Percentiles rank a stretch among this genome's conserved stretches.
Conservation (phyloP, 306 rosid genomes). For the Phaseolus lunatus region DNA sequence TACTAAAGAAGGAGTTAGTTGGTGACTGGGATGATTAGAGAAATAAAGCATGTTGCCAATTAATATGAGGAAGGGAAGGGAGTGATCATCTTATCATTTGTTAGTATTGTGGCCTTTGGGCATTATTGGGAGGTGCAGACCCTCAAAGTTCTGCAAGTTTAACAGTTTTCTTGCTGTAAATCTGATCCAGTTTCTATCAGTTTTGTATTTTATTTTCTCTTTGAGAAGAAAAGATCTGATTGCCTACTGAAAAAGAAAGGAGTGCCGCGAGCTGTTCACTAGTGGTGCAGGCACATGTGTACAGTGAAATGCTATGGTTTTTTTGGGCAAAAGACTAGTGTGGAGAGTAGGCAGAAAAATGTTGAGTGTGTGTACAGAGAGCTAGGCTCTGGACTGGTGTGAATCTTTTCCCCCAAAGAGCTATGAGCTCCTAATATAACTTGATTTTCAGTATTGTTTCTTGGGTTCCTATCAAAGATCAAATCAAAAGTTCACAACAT, state of each 20-base stretch:
- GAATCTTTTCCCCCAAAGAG: not conserved
- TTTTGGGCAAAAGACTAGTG: not conserved
- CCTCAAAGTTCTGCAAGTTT: not conserved
- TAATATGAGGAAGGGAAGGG: not conserved
- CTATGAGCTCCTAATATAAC: not conserved
- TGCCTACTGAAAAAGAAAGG: not conserved
- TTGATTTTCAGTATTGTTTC: not conserved
- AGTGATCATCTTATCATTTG: not conserved
- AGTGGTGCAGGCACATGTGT: not conserved
- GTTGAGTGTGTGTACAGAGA: not conserved
- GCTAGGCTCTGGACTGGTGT: not conserved
- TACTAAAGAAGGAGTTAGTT: not conserved
- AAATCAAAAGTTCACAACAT: constrained; percentile 1
- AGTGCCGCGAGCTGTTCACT: not conserved
- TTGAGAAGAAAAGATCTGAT: not conserved
- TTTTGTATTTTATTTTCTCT: not conserved
- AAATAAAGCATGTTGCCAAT: not conserved
- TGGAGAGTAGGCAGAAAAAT: not conserved
- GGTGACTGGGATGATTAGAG: not conserved
- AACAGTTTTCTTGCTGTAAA: not conserved
- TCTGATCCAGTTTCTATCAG: not conserved
- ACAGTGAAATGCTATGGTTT: not conserved
- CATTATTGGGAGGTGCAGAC: not conserved
- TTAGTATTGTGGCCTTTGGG: not conserved
- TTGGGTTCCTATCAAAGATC: not conserved